Percentiles rank a stretch among this genome's conserved stretches.
phyloP scores from a whole-genome alignment of 768 basidiomycete genomes.

The Psilocybe cubensis region DNA sequence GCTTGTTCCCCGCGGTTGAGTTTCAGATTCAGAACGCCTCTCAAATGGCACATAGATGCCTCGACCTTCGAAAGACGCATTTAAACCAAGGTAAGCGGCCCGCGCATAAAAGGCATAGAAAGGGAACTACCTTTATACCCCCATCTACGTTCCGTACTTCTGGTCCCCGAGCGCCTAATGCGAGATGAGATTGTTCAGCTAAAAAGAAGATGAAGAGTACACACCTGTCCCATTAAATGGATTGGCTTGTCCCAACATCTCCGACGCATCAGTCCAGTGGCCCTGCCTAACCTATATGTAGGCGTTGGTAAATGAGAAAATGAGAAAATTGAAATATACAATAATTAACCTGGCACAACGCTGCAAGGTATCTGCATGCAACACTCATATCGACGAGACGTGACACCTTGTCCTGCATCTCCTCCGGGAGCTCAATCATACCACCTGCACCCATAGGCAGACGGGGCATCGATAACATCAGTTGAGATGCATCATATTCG shows the following conservation, averaged over 20 bases:
- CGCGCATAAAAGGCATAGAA: background rate
- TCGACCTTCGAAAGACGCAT: slow-evolving; percentile 66
- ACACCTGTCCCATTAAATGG: slow-evolving; percentile 78
- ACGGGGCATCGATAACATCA: slow-evolving; percentile 45
- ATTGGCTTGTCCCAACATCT: slow-evolving; percentile 92
- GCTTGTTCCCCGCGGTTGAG: slow-evolving; percentile 89
- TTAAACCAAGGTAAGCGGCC: background rate
- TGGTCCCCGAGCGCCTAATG: slow-evolving; percentile 62
- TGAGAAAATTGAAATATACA: background rate
- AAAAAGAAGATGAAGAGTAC: slow-evolving; percentile 8
- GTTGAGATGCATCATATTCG: slow-evolving; percentile 46
- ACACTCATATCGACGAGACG: slow-evolving; percentile 93
- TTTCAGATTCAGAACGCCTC: slow-evolving; percentile 93
- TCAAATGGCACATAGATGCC: slow-evolving; percentile 95
- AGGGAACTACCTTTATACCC: slow-evolving; percentile 82
- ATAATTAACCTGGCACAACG: slow-evolving; percentile 83
- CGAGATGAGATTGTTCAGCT: slow-evolving; percentile 3
- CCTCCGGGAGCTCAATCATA: slow-evolving; percentile 69
- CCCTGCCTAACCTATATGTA: slow-evolving; percentile 73
- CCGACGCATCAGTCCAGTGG: slow-evolving; percentile 89
- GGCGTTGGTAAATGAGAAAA: background rate
- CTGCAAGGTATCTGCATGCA: slow-evolving; percentile 94
- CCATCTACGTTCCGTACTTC: slow-evolving; percentile 85
- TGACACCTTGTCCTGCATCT: slow-evolving; percentile 66
- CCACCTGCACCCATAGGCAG: slow-evolving; percentile 75